phyloP scores from a whole-genome alignment of 768 basidiomycete species.

The Hericium rajendrae region DNA sequence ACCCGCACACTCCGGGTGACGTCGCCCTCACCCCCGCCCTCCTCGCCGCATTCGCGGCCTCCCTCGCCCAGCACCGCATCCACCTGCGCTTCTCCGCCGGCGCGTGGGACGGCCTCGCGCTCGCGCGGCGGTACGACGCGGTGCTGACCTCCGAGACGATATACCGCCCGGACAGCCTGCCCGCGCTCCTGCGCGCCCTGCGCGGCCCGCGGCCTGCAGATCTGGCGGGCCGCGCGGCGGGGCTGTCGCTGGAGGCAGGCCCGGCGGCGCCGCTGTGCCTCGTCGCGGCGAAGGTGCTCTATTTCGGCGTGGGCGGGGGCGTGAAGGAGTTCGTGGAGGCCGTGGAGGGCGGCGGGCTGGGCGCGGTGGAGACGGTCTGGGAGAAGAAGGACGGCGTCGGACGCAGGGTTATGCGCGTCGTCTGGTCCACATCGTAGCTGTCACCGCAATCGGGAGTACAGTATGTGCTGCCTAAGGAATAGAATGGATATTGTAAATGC shows the following conservation, averaged over 20 bases:
- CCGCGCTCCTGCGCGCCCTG: constrained; percentile 47
- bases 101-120: constrained; percentile 47
- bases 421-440: constrained; percentile 29
- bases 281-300: constrained; percentile 85
- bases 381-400: constrained; percentile 62
- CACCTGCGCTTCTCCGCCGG: constrained; percentile 71
- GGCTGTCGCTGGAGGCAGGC: too few relatives aligned
- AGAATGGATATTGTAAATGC: too few relatives aligned
- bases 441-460: too few relatives aligned
- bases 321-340: constrained; percentile 59
- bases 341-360: constrained; percentile 33
- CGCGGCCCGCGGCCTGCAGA: too few relatives aligned
- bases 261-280: constrained; percentile 40
- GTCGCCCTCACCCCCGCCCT: constrained; percentile 59
- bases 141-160: constrained; percentile 91
- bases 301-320: constrained; percentile 94
- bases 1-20: constrained; percentile 38
- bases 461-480: too few relatives aligned
- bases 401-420: constrained; percentile 55
- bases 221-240: too few relatives aligned
- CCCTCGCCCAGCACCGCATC: constrained; percentile 46
- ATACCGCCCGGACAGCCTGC: constrained; percentile 60
- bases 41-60: constrained; percentile 50
- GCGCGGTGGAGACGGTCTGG: constrained; percentile 50
- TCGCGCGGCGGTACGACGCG: constrained; percentile 41